phyloP scores from a whole-genome alignment of 192 early-diverging fungal species.

The Coemansia sp. region DNA sequence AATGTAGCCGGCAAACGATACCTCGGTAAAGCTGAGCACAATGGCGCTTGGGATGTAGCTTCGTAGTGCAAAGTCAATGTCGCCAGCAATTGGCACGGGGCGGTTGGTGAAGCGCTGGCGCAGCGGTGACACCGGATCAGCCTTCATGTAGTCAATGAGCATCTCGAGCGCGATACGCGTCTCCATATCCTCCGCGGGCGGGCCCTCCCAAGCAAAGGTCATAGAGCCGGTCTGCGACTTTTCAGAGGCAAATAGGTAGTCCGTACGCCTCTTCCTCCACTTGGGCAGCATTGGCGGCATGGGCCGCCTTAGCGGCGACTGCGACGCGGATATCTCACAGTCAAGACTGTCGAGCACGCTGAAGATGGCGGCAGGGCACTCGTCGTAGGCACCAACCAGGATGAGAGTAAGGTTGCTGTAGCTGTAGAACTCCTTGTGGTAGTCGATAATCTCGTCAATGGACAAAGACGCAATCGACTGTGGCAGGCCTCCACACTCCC shows the following conservation, averaged over 20 bases:
- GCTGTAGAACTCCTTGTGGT: constrained; percentile 73
- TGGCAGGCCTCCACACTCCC: constrained; percentile 78
- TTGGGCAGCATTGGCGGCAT: constrained; percentile 51
- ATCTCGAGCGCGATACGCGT: constrained; percentile 69
- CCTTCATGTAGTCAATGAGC: constrained; percentile 67
- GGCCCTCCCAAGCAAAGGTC: constrained; percentile 76
- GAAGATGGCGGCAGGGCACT: constrained; percentile 54
- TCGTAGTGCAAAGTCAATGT: constrained; percentile 63
- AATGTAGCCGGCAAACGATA: constrained; percentile 35
- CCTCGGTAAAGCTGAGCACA: constrained; percentile 60
- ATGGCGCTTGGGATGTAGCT: constrained; percentile 60
- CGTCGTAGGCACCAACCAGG: constrained; percentile 57
- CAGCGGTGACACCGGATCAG: constrained; percentile 66
- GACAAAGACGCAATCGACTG: constrained; percentile 66
- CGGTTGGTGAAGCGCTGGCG: constrained; percentile 74
- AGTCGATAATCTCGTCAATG: constrained; percentile 66
- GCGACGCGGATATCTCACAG: constrained; percentile 28
- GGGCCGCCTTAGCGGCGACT: constrained; percentile 21
- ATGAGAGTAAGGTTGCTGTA: constrained; percentile 68
- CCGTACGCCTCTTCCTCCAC: constrained; percentile 40
- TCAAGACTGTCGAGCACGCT: constrained; percentile 24
- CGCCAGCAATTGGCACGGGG: constrained; percentile 60
- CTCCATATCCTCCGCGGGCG: constrained; percentile 63
- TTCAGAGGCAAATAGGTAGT: constrained; percentile 63
- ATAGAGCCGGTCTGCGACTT: constrained; percentile 69